Percentiles rank a stretch among this genome's conserved stretches.
Evolutionary conservation across 108 stramenopile species (phyloP).

Genomic region (Cyclostephanos tholiformis): DNA sequence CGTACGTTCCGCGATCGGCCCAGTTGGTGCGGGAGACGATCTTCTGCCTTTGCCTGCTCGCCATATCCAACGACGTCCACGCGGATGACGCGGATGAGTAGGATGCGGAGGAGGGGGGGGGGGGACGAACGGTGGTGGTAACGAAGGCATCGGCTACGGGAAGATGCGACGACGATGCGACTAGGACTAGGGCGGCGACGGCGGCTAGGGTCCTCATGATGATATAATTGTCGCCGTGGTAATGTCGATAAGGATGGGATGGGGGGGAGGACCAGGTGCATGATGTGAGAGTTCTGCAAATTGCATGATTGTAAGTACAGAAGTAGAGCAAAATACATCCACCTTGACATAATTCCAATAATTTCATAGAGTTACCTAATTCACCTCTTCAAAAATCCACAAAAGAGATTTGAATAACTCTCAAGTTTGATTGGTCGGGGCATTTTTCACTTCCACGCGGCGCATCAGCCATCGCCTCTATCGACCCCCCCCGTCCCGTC

Average conservation of each 20-base stretch:
- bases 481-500: not conserved
- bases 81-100: too few relatives aligned
- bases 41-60: conserved; percentile 58
- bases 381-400: too few relatives aligned
- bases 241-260: too few relatives aligned
- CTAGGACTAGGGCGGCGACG: conserved; percentile 6
- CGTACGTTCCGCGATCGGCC: conserved; percentile 52
- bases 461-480: not conserved
- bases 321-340: too few relatives aligned
- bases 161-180: not conserved
- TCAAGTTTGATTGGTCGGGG: too few relatives aligned
- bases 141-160: not conserved
- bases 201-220: conserved; percentile 9
- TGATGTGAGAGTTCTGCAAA: too few relatives aligned
- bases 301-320: too few relatives aligned
- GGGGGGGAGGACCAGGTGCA: too few relatives aligned
- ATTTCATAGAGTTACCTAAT: too few relatives aligned
- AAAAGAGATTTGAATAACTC: too few relatives aligned
- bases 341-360: too few relatives aligned
- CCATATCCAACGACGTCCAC: conserved; percentile 10
- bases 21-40: conserved; percentile 57
- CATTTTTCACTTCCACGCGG: not conserved
- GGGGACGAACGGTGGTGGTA: not conserved
- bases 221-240: too few relatives aligned
- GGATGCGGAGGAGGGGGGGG: not conserved